These are phyloP conservation scores for Vigna trinervia DNA, from an alignment of 306 rosid species.

Conservation along the genomic window DNA sequence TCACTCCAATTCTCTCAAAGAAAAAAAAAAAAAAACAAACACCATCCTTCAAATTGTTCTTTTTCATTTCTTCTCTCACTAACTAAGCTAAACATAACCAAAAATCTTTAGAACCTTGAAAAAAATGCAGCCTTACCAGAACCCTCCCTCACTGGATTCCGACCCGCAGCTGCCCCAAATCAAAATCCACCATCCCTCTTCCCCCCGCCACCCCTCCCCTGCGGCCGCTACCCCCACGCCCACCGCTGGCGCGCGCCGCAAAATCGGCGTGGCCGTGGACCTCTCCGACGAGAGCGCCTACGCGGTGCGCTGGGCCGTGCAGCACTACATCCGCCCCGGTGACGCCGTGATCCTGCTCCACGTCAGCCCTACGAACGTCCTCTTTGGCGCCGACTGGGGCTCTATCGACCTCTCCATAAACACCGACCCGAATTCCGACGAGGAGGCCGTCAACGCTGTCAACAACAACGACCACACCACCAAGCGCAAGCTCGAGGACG, in stretches of 20 bases:
- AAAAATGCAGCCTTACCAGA: slow-evolving; percentile 53
- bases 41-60: background rate
- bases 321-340: slow-evolving; percentile 92
- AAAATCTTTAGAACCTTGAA: slow-evolving; percentile 33
- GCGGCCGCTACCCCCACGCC: slow-evolving; percentile 84
- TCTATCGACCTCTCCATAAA: slow-evolving; percentile 73
- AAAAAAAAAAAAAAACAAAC: background rate
- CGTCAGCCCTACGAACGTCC: slow-evolving; percentile 93
- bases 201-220: slow-evolving; percentile 70
- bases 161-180: slow-evolving; percentile 90
- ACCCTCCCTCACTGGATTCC: slow-evolving; percentile 52
- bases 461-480: slow-evolving; percentile 40
- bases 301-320: slow-evolving; percentile 97
- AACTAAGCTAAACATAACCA: background rate
- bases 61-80: background rate
- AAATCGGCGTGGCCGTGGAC: slow-evolving; percentile 94
- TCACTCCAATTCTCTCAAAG: background rate
- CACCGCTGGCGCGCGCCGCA: slow-evolving; percentile 95
- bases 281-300: slow-evolving; percentile 95
- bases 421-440: slow-evolving; percentile 52
- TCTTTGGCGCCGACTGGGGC: slow-evolving; percentile 99
- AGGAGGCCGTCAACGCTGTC: slow-evolving; percentile 31
- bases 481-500: slow-evolving; percentile 74
- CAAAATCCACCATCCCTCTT: slow-evolving; percentile 90
- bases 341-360: slow-evolving; percentile 98